Evolutionary conservation across 805 yeast species (phyloP), one percentile per base, ranked within the genome.

Genomic region (Soucietia sequanensis): DNA sequence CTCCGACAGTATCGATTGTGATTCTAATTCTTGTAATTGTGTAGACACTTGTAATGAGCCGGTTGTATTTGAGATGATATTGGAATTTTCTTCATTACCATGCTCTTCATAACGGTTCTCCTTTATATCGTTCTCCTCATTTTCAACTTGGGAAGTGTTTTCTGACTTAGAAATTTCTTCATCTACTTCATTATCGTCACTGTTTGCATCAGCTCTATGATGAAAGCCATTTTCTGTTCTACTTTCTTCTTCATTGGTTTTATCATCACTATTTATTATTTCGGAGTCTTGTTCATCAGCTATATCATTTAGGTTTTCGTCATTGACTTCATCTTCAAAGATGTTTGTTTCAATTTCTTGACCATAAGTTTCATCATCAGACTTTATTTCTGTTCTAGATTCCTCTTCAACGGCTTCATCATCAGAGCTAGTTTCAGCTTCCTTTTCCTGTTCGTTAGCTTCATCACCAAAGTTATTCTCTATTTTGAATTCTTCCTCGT

Each of bases 381-480:
- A 9, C 4, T 29, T 37, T 18, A 14, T 22, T 10, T 26, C 27
- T 15, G 18, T 16, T 12, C 23, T 23, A 13, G 15, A 23, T 15
- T 27, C 23, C 15, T 32, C 33, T 14, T 36, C 39, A 5, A 38
- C 46, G 11, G 39, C 44, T 21, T 41, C 45, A n/a, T 41, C 45
- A 6, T 22, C 20, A 12, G 4, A 14, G 7, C 14, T 24, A 4
- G 44, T 42, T 30, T 44, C 48, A 5, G 39, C 45, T 47, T 45
- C 42, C 12, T 46, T 47, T 15, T 33, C 41, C 11, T 40, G 40
- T 10, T 27, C 31, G 19, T 27, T 11, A 12, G 26, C 14, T 2
- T 24, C 27, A 24, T 10, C 12, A 24, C 27, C 9, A n/a, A 10
- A 5, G 16, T 24, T 16, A 11, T 24, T 16, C 14, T 24, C 27